Evolutionary conservation across 192 early-diverging fungal species (phyloP), one percentile per base, ranked within the genome.

Genomic region (Rhizoclosmatium sp.): DNA sequence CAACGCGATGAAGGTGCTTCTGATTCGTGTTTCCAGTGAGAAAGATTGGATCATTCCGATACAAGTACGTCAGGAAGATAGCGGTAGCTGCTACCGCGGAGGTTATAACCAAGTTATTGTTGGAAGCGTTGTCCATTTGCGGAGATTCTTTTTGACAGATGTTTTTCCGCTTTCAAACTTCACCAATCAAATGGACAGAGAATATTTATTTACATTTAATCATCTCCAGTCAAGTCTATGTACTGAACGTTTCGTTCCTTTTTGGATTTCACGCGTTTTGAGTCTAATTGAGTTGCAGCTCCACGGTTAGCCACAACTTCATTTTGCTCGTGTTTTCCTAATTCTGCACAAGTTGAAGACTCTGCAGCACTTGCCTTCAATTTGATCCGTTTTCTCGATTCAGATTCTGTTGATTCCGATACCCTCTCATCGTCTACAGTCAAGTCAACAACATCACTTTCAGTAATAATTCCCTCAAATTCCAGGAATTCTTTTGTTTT

Each of bases 161-260:
- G 31, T 31, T 31, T 31, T 31, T 31, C 31, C 31, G 31, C 31
- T 31, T 31, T 31, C 31, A 31, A 31, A 31, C 31, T 31, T 31
- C 31, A 31, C 31, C 31, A 31, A 31, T 31, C 31, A 31, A 31
- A 31, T 31, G 31, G 0, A 31, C 31, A 31, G 31, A 31, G 31
- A 31, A 31, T 31, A 31, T 31, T 31, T 31, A 31, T 31, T 31
- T 31, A 31, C 31, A 31, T 31, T 56, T n/a, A 56, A 56, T 56
- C 54, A 65, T 65, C 62, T 65, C 62, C 62, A 10, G 62, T 65
- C 62, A 65, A 65, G 23, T 65, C 62, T n/a, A 65, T 65, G 9
- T n/a, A 31, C 31, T 65, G 16, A 10, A 65, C 62, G 9, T n/a
- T 31, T 31, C 31, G 10, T 23, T 65, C 31, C n/a, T 10, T 40